Conservation (phyloP, 768 basidiomycete species). For the Termitomyces sp. region DNA sequence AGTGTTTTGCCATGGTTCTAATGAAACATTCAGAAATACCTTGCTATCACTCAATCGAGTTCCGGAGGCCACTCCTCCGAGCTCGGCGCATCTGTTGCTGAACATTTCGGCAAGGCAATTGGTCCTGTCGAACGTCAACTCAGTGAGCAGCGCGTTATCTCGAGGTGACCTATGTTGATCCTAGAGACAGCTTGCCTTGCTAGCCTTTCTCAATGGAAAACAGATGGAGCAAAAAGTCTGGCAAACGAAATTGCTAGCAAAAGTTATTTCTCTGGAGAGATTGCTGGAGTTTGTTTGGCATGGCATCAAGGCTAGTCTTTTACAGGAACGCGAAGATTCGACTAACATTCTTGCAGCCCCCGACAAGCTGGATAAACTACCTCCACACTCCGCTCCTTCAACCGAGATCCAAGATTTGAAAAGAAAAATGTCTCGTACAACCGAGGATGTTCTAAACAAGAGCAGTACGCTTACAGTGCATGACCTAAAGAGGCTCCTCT, state of each 20-base stretch:
- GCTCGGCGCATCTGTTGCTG: conserved; percentile 86
- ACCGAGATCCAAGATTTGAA: conserved; percentile 66
- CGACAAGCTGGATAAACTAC: conserved; percentile 56
- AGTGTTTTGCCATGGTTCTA: neutral
- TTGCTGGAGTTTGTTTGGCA: conserved; percentile 73
- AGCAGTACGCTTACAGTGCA: conserved; percentile 71
- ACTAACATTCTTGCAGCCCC: conserved; percentile 34
- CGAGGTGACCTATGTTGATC: neutral
- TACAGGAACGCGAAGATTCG: neutral
- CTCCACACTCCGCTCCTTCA: conserved; percentile 56
- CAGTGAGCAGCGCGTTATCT: conserved; percentile 40
- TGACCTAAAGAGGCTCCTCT: conserved; percentile 81
- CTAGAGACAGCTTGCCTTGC: conserved; percentile 46
- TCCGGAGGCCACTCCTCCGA: conserved; percentile 77
- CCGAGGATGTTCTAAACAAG: conserved; percentile 68
- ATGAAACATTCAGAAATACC: conserved; percentile 66
- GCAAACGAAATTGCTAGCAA: conserved; percentile 87
- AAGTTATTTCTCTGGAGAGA: conserved; percentile 87
- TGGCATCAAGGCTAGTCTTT: conserved; percentile 51
- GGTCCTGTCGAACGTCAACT: conserved; percentile 74
- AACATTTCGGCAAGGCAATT: conserved; percentile 80
- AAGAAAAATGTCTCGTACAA: conserved; percentile 60
- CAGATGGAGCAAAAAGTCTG: conserved; percentile 79
- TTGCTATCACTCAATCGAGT: conserved; percentile 68
- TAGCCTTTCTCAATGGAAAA: conserved; percentile 56